phyloP scores from a whole-genome alignment of 768 basidiomycete species.

The Hemileccinum impolitum region DNA sequence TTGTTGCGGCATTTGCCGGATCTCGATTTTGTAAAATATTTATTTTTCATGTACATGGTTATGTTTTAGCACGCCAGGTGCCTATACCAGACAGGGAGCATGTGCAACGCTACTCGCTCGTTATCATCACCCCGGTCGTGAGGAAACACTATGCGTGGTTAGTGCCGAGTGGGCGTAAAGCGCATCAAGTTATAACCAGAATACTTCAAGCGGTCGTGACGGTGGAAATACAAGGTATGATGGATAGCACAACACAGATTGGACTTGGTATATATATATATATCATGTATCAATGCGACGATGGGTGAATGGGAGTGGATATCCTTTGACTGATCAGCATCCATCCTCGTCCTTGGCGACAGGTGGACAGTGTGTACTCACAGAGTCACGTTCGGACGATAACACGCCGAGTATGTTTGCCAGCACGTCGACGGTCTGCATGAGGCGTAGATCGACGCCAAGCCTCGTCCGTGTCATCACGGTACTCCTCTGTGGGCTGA shows the following conservation, averaged over 20 bases:
- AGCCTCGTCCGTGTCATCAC: conserved; percentile 61
- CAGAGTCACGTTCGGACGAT: conserved; percentile 44
- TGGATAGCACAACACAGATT: too few relatives aligned
- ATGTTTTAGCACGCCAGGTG: conserved; percentile 12
- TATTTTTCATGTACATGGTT: too few relatives aligned
- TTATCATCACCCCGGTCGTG: conserved; percentile 4
- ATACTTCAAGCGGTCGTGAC: conserved; percentile 8
- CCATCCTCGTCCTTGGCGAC: too few relatives aligned
- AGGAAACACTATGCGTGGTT: too few relatives aligned
- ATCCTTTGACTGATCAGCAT: too few relatives aligned
- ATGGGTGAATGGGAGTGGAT: too few relatives aligned
- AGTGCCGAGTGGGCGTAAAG: not conserved
- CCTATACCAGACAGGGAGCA: not conserved
- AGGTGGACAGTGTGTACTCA: not conserved
- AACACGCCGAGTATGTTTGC: conserved; percentile 75
- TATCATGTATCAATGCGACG: not conserved
- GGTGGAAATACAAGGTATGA: too few relatives aligned
- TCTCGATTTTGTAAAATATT: too few relatives aligned
- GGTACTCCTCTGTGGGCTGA: conserved; percentile 44
- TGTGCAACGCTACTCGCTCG: too few relatives aligned
- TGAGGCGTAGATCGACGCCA: conserved; percentile 74
- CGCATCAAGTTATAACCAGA: conserved; percentile 1
- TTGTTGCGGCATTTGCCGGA: conserved; percentile 19
- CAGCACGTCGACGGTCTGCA: conserved; percentile 70
- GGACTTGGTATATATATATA: not conserved